phyloP scores from a whole-genome alignment of 768 basidiomycete genomes.

The Amanita rubescens region DNA sequence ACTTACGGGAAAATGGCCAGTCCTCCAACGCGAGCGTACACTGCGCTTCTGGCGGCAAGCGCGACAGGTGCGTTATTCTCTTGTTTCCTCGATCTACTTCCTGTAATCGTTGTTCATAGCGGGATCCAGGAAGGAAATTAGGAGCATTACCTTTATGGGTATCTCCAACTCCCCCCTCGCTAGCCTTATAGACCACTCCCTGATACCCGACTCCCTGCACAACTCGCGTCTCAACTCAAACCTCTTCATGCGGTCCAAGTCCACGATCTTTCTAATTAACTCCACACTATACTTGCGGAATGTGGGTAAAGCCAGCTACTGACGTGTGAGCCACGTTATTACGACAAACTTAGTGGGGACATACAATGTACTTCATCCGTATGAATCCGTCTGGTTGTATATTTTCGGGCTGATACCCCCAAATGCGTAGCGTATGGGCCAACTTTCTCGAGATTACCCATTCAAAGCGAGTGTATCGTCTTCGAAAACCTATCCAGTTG shows the following conservation, averaged over 20 bases:
- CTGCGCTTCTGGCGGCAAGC: neutral
- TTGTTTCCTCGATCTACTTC: slow-evolving; percentile 3
- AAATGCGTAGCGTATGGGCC: slow-evolving; percentile 67
- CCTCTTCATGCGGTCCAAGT: slow-evolving; percentile 11
- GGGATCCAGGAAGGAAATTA: neutral
- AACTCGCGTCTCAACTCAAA: slow-evolving; percentile 22
- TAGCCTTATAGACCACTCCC: slow-evolving; percentile 20
- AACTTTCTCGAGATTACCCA: neutral
- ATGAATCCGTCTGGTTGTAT: slow-evolving; percentile 76
- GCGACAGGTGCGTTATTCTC: neutral
- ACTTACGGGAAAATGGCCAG: neutral
- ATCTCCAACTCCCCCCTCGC: slow-evolving; percentile 16
- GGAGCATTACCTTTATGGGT: slow-evolving; percentile 15
- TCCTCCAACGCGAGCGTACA: neutral
- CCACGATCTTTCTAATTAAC: slow-evolving; percentile 13
- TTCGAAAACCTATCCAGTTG: neutral
- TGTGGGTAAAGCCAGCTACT: neutral
- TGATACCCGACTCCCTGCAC: slow-evolving; percentile 11
- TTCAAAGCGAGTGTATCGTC: neutral
- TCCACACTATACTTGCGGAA: neutral
- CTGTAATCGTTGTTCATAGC: neutral
- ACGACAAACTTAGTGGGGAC: slow-evolving; percentile 25
- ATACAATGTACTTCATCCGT: slow-evolving; percentile 62
- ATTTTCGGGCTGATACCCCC: slow-evolving; percentile 44
- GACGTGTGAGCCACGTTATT: neutral